Percentiles rank a stretch among this genome's conserved stretches.
These are phyloP conservation scores for Epichloe bromicola DNA, from an alignment of 2,329 filamentous ascomycete genomes.

Conservation along the genomic window DNA sequence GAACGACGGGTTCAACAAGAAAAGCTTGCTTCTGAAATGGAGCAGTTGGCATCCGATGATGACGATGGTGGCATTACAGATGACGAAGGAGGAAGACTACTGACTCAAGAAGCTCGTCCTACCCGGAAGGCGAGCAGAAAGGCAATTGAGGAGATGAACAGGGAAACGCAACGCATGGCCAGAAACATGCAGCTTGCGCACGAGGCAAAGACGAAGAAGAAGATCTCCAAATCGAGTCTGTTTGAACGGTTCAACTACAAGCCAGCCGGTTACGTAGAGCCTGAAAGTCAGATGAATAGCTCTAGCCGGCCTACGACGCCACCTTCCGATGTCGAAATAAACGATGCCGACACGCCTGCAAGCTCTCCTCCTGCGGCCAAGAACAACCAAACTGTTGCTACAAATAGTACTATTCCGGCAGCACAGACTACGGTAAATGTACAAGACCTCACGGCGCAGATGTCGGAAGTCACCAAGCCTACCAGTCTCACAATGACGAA, in stretches of 20 bases:
- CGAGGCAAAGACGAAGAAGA: slow-evolving; percentile 82
- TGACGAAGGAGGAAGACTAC: slow-evolving; percentile 46
- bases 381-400: slow-evolving; percentile 12
- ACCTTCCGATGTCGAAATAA: slow-evolving; percentile 39
- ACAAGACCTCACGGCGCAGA: neutral
- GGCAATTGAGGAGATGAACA: slow-evolving; percentile 85
- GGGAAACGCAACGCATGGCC: slow-evolving; percentile 83
- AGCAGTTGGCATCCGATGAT: slow-evolving; percentile 23
- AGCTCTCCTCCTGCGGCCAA: slow-evolving; percentile 47
- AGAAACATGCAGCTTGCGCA: slow-evolving; percentile 86
- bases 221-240: slow-evolving; percentile 69
- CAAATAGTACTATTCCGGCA: neutral
- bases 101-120: slow-evolving; percentile 58
- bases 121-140: slow-evolving; percentile 85
- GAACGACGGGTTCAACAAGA: slow-evolving; percentile 27
- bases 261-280: slow-evolving; percentile 19
- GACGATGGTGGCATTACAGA: slow-evolving; percentile 43
- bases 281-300: slow-evolving; percentile 22
- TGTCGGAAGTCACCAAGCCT: neutral
- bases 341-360: slow-evolving; percentile 50
- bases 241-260: slow-evolving; percentile 75
- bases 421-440: neutral
- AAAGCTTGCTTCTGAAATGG: slow-evolving; percentile 22
- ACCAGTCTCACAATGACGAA: slow-evolving; percentile 6
- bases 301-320: slow-evolving; percentile 44